Evolutionary conservation across 257 asterid species (phyloP).

Genomic region (Asclepias syriaca): DNA sequence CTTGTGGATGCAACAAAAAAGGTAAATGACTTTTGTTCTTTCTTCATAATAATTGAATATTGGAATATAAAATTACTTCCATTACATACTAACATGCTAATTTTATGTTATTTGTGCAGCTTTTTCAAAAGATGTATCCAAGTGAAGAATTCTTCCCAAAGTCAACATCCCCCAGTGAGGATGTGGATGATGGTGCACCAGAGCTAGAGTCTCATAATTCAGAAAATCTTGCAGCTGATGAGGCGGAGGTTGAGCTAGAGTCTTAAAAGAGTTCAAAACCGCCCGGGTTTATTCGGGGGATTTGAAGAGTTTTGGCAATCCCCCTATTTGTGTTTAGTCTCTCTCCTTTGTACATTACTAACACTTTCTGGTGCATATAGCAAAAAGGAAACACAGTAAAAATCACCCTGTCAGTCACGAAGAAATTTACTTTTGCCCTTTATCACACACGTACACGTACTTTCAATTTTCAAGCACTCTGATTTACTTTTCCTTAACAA

Average conservation of each 20-base stretch:
- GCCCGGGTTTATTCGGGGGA: not conserved
- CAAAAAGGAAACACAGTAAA: no score
- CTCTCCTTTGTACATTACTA: no score
- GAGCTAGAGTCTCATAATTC: slow-evolving; percentile 28
- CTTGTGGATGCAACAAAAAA: slow-evolving; percentile 52
- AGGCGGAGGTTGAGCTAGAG: slow-evolving; percentile 35
- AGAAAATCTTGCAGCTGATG: slow-evolving; percentile 23
- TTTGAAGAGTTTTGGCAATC: not conserved
- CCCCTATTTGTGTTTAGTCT: not conserved
- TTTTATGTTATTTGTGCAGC: slow-evolving; percentile 27
- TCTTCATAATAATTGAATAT: not conserved
- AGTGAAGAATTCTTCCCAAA: slow-evolving; percentile 54
- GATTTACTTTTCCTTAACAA: not conserved
- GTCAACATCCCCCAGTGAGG: slow-evolving; percentile 30
- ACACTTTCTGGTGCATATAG: no score
- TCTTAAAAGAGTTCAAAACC: slow-evolving; percentile 7
- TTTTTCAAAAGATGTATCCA: slow-evolving; percentile 56
- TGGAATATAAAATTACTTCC: not conserved
- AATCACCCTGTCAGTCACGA: not conserved
- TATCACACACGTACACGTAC: not conserved
- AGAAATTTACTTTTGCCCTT: not conserved
- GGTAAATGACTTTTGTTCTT: slow-evolving; percentile 31
- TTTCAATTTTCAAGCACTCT: not conserved
- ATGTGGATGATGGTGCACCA: slow-evolving; percentile 31
- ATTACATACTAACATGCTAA: slow-evolving; percentile 6